Base-by-base conservation (phyloP, 2,329 filamentous ascomycete genomes). In the Eutypa lata region DNA sequence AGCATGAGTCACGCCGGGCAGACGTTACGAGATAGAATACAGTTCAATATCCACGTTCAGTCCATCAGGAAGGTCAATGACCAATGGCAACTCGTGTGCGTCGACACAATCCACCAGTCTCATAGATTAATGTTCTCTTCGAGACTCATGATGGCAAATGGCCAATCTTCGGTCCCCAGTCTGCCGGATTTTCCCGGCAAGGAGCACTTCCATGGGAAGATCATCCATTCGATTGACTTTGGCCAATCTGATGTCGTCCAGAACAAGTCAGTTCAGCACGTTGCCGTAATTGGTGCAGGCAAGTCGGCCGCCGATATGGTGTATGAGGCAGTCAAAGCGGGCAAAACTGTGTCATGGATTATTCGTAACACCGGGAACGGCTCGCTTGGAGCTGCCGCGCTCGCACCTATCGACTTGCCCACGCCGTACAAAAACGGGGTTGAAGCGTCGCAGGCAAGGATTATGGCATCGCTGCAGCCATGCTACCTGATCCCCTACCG, bases 291-390 rank as follows among this genome's bases (percentile, higher is more conserved):
- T 14, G 70, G 71, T 14, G 71, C 59, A 3, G 68, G 63, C 13
- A 72, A 72, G 47, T 73, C 71, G 7, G 61, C 70, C 6, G 70
- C 68, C 18, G 71, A 73, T 53, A 66, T 73, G 58, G 65, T 68
- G 1, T 73, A 73, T 50, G 63, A 66, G 37, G 54, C 58, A 8
- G 62, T 61, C 24, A 71, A 70, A 55, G 62, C 61, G 2, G 62
- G 61, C 16, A 70, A 69, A 47, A 59, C 45, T 0, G 67, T 72
- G 2, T 62, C 57, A 16, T 73, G 71, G 71, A 56, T 60, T 37
- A 62, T 72, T 45, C 64, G 71, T 49, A 62, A 65, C 48, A 60
- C 61, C 37, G 58, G 56, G 14, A 58, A 59, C 24, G 65, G 68
- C 42, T 61, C 59, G 8, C 61, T 63, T 8, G 69, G 68, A 21